Conservation (phyloP, 2,329 filamentous ascomycete genomes). For the Cytospora chrysosperma region DNA sequence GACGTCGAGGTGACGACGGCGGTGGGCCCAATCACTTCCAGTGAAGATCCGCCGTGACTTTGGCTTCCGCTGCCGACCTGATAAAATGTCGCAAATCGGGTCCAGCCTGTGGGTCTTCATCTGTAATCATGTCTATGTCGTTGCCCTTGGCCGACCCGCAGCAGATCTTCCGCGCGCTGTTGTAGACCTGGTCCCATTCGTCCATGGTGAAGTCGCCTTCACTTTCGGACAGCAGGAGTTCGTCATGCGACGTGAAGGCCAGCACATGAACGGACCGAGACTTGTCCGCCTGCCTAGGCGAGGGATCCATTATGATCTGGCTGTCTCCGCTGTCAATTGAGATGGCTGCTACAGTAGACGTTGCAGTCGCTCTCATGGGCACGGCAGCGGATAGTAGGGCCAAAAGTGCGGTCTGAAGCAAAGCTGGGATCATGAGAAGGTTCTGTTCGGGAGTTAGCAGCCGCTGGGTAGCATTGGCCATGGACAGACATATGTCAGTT, state of each 20-base stretch:
- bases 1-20: not conserved
- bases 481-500: slow-evolving; percentile 7
- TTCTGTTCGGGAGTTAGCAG: slow-evolving; percentile 52
- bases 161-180: slow-evolving; percentile 65
- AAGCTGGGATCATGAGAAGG: slow-evolving; percentile 74
- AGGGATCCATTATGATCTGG: slow-evolving; percentile 58
- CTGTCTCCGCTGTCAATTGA: slow-evolving; percentile 37
- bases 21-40: slow-evolving; percentile 51
- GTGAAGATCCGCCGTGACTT: slow-evolving; percentile 52
- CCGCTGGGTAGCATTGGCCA: slow-evolving; percentile 7
- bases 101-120: slow-evolving; percentile 43
- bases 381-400: slow-evolving; percentile 80
- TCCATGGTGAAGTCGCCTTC: slow-evolving; percentile 74
- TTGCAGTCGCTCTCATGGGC: slow-evolving; percentile 72
- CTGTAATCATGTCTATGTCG: slow-evolving; percentile 44
- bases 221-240: slow-evolving; percentile 77
- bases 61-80: slow-evolving; percentile 58
- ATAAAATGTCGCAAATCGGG: slow-evolving; percentile 59
- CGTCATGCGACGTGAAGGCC: slow-evolving; percentile 71
- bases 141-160: slow-evolving; percentile 40
- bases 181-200: slow-evolving; percentile 72
- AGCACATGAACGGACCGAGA: slow-evolving; percentile 79
- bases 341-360: slow-evolving; percentile 61
- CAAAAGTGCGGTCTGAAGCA: slow-evolving; percentile 77
- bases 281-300: slow-evolving; percentile 57